These are phyloP conservation scores for Ganoderma sinense DNA, from an alignment of 1,284 basidiomycete species.

Conservation along the genomic window DNA sequence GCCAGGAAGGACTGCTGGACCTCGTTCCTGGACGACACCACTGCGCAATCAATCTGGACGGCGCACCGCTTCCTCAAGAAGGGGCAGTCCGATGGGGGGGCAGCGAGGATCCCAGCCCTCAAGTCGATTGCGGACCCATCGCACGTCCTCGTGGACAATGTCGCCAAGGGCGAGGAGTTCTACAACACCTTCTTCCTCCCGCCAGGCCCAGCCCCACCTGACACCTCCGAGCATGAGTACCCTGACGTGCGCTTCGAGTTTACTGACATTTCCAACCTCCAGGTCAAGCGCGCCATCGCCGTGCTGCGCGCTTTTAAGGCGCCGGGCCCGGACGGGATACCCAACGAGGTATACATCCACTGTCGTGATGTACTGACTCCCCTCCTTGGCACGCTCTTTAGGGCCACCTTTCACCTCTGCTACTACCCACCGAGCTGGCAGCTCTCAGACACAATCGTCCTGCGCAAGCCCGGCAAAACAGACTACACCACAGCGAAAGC, in stretches of 20 bases:
- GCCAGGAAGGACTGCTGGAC: conserved; percentile 45
- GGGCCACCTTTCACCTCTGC: conserved; percentile 35
- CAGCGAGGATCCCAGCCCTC: conserved; percentile 40
- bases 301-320: conserved; percentile 44
- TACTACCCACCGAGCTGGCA: conserved; percentile 44
- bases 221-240: conserved; percentile 24
- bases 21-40: conserved; percentile 42
- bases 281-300: conserved; percentile 29
- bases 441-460: conserved; percentile 41
- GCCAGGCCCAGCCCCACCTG: conserved; percentile 17
- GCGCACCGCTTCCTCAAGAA: conserved; percentile 40
- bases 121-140: background rate
- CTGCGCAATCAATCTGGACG: conserved; percentile 40
- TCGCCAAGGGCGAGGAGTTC: conserved; percentile 39
- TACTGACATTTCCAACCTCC: conserved; percentile 27
- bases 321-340: conserved; percentile 42
- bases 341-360: conserved; percentile 44
- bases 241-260: conserved; percentile 34
- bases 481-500: conserved; percentile 45
- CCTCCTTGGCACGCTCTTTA: conserved; percentile 39
- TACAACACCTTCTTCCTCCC: conserved; percentile 43
- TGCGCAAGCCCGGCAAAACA: conserved; percentile 47
- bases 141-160: conserved; percentile 26
- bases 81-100: conserved; percentile 40
- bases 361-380: conserved; percentile 36